Conservation (phyloP, 2,329 filamentous ascomycete species). For the Eutypella sp. region DNA sequence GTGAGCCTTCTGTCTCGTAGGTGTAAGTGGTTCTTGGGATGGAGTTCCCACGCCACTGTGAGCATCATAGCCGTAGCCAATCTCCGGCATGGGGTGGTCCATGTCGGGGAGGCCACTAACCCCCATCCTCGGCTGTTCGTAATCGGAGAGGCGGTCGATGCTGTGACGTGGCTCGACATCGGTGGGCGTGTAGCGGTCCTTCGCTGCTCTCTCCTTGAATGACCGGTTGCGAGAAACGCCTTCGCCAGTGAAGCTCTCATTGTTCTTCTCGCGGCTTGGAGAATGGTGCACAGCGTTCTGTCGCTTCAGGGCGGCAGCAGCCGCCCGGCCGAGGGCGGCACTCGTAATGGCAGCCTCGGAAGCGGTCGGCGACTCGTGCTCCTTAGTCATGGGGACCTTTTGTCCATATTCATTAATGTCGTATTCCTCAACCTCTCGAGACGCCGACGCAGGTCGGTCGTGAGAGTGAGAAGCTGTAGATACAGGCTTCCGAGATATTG, state of each 20-base stretch:
- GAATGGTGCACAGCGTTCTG: slow-evolving; percentile 39
- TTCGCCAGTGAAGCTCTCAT: slow-evolving; percentile 38
- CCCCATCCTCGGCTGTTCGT: slow-evolving; percentile 52
- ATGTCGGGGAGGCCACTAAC: slow-evolving; percentile 66
- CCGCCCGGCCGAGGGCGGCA: slow-evolving; percentile 47
- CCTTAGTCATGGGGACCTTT: slow-evolving; percentile 44
- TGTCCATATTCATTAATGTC: slow-evolving; percentile 54
- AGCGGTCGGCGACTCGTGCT: slow-evolving; percentile 48
- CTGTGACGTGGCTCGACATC: slow-evolving; percentile 55
- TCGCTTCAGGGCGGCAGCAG: slow-evolving; percentile 46
- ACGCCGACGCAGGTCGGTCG: slow-evolving; percentile 25
- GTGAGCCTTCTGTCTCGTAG: slow-evolving; percentile 26
- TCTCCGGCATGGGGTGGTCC: slow-evolving; percentile 70
- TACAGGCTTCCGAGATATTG: no score
- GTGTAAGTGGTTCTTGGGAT: slow-evolving; percentile 44
- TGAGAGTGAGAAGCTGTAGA: no score
- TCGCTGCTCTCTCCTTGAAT: slow-evolving; percentile 61
- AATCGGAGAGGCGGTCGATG: slow-evolving; percentile 51
- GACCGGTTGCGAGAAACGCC: slow-evolving; percentile 58
- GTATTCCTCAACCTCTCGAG: slow-evolving; percentile 49
- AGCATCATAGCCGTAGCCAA: slow-evolving; percentile 59
- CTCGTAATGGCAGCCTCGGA: slow-evolving; percentile 55
- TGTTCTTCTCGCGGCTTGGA: slow-evolving; percentile 26
- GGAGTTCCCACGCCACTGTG: slow-evolving; percentile 67
- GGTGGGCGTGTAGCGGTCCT: slow-evolving; percentile 50